Evolutionary conservation across 1,284 basidiomycete genomes (phyloP).

Genomic region (Sporisorium iseilematis-ciliati): DNA sequence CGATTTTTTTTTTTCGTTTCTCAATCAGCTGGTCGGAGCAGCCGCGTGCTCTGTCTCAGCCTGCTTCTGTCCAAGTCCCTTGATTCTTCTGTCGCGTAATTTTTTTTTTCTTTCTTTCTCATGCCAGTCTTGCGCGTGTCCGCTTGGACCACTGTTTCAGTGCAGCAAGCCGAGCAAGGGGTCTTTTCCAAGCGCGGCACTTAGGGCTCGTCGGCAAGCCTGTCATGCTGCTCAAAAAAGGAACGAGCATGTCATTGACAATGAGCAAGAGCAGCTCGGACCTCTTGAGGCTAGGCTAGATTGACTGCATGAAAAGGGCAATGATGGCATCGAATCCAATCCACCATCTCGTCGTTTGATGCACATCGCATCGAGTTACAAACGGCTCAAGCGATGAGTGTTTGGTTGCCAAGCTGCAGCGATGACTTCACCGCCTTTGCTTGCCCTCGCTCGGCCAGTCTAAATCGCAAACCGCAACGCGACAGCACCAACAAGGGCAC

Average conservation of each 20-base stretch:
- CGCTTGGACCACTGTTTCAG: too few species aligned
- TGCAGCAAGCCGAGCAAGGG: too few species aligned
- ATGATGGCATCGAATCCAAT: constrained; percentile 8
- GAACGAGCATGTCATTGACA: too few species aligned
- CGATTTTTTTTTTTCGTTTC: not conserved
- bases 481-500: not conserved
- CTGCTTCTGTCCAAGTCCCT: too few species aligned
- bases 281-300: not conserved
- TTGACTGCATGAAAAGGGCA: not conserved
- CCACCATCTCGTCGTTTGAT: not conserved
- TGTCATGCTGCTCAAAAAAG: too few species aligned
- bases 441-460: not conserved
- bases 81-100: not conserved
- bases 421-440: constrained; percentile 3
- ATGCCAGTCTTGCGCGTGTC: not conserved
- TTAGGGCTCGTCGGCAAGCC: too few species aligned
- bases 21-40: not conserved
- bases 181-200: too few species aligned
- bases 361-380: too few species aligned
- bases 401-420: not conserved
- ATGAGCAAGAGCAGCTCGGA: too few species aligned
- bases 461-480: not conserved
- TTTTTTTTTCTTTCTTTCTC: not conserved
- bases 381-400: too few species aligned
- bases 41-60: constrained; percentile 1